Base-by-base conservation (phyloP, 192 early-diverging fungal species). In the Kappamyces sp. region DNA sequence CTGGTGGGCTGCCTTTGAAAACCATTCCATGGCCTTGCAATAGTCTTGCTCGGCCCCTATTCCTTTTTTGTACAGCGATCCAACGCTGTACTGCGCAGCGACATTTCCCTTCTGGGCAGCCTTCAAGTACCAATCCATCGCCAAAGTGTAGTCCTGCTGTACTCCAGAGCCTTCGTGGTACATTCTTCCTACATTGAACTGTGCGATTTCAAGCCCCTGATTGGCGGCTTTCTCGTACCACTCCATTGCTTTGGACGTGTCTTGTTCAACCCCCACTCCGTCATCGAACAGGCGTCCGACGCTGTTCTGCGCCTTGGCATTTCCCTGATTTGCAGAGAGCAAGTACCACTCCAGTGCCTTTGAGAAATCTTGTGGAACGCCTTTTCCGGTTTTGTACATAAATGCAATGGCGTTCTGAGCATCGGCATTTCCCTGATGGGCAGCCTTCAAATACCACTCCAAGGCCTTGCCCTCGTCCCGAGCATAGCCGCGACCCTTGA, bases 41-140 rank as follows among this genome's bases (percentile, higher is more conserved):
- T 32, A 61, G 36, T 61, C 51, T 61, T 65, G 14, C 22, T 5
- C 14, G 29, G 40, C 65, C 3, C 58, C 57, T 39, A 45, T n/a
- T 4, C 63, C 63, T 14, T 85, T 86, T 59, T 88, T 84, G 61
- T 83, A 80, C 43, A 79, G 75, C 47, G 80, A 86, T 3, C 86
- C 86, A 35, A 88, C 66, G 50, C 59, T 85, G 5, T 63, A 38
- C 33, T 65, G 66, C 29, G 68, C 66, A 43, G 35, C 22, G 29
- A 37, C 29, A 38, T 74, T 36, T 30, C 69, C 69, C 30, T 59
- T 37, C 9, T 71, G 30, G n/a, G 70, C 66, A 5, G 62, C 60
- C 42, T 59, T 65, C 62, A 29, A 6, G 49, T 65, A 65, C n/a
- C 47, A 67, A 43, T 65, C 48, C 46, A 65, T 22, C 7, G 64